phyloP scores from a whole-genome alignment of 2,329 filamentous ascomycete genomes.

The Sclerotinia minor region DNA sequence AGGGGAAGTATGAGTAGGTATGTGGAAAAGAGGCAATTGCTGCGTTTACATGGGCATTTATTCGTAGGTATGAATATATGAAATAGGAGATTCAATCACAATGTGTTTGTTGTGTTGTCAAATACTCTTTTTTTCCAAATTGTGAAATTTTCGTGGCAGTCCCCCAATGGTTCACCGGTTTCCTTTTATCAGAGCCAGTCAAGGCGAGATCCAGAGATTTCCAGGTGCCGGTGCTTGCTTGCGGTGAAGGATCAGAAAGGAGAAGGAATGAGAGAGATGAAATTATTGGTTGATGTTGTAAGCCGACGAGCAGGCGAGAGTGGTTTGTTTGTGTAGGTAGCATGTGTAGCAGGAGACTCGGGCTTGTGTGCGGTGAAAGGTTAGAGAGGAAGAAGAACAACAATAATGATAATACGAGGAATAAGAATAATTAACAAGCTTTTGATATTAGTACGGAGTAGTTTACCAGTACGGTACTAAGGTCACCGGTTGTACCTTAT shows the following conservation, averaged over 20 bases:
- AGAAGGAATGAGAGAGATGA: neutral
- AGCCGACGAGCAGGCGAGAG: too few relatives aligned
- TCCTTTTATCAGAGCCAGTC: conserved; percentile 4
- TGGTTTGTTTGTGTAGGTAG: too few relatives aligned
- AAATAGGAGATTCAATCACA: conserved; percentile 1
- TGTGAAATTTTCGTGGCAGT: conserved; percentile 21
- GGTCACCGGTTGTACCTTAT: too few relatives aligned
- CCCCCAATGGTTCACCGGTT: conserved; percentile 17
- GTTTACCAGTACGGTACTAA: too few relatives aligned
- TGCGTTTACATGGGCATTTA: conserved; percentile 18
- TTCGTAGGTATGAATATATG: conserved; percentile 3
- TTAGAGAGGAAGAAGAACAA: too few relatives aligned
- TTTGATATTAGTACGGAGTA: too few relatives aligned
- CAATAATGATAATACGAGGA: too few relatives aligned
- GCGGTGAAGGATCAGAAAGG: conserved; percentile 27
- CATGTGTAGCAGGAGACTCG: conserved; percentile 4
- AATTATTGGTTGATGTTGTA: neutral
- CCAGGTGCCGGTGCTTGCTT: conserved; percentile 33
- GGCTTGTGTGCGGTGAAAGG: conserved; percentile 32
- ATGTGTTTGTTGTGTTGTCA: conserved; percentile 12
- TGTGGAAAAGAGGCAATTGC: conserved; percentile 1
- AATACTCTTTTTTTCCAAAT: neutral
- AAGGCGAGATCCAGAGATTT: neutral
- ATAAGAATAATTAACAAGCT: too few relatives aligned
- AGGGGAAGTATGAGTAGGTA: neutral